Base-by-base conservation (phyloP, 1,139 yeast genomes). In the Saccharomyces hybrid region DNA sequence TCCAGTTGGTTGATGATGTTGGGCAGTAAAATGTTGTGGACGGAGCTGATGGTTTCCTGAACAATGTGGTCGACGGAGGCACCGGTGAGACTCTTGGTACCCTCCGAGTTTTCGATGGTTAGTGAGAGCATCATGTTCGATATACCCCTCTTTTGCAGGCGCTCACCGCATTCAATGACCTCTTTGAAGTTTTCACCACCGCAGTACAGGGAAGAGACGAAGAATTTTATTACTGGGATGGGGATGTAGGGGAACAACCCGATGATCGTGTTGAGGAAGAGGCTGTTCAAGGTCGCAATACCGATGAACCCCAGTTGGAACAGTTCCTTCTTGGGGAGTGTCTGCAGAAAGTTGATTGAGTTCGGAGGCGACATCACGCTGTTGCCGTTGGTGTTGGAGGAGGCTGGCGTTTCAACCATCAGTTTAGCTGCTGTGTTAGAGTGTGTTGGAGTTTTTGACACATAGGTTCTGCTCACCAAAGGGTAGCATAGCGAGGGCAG, bases 91-190 rank as follows among this genome's bases (percentile, higher is more conserved):
- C 81, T 78, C 59, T 77, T 76, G 20, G 72, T 71, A 34, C 96
- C 96, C 62, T 88, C 89, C 56, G 97, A 85, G 54, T 95, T 96
- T 73, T 93, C 99, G 54, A 90, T 90, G 20, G 97, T 89, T 71
- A 90, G 82, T 3, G 95, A 85, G 44, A 91, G 77, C 96, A 93
- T 90, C 95, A 90, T 88, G 75, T 91, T 91, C 62, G 88, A 82
- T 67, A 90, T 86, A 13, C 96, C 96, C 59, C 96, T 78, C 55
- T 78, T 71, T 55, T 81, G 76, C 61, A 93, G 77, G 58, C 82
- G 75, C 53, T 76, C 75, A 54, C 96, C 96, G 4, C 96, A 86
- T 53, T 75, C 70, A 55, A 80, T 76, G 25, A 90, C 95, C 61
- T 90, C 87, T 8, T 72, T 73, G 56, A 84, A 78, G 53, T 81